Evolutionary conservation across 2,329 filamentous ascomycete genomes (phyloP).

Genomic region (Phialophora macrospora): DNA sequence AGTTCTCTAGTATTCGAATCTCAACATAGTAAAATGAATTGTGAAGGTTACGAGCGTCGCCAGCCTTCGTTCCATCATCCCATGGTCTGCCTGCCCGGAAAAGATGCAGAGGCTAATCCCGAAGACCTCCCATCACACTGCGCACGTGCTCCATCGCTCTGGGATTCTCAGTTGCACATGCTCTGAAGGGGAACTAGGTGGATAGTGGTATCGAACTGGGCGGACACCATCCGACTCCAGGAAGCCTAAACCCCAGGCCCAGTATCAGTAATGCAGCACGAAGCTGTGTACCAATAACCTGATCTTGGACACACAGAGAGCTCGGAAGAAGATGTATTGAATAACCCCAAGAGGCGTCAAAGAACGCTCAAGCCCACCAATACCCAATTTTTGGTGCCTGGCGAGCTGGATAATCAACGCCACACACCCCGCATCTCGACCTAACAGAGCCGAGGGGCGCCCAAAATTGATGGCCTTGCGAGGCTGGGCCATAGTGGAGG

Average conservation of each 20-base stretch:
- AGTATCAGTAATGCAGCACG: background rate
- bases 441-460: background rate
- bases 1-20: background rate
- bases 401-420: slow-evolving; percentile 10
- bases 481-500: background rate
- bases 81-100: background rate
- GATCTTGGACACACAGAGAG: background rate
- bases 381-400: slow-evolving; percentile 21
- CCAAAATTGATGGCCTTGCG: background rate
- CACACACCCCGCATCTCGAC: slow-evolving; percentile 20
- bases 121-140: background rate
- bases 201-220: background rate
- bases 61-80: background rate
- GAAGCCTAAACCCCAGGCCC: background rate
- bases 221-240: background rate
- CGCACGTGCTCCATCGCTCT: background rate
- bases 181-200: background rate
- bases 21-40: background rate
- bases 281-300: background rate
- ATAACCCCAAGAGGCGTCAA: background rate
- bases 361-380: slow-evolving; percentile 3
- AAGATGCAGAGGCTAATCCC: background rate
- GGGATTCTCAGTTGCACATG: background rate
- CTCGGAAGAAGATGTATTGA: background rate
- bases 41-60: background rate